A percentile compares a stretch with the other conserved stretches of the same genome.
Evolutionary conservation across 192 early-diverging fungal species (phyloP).

Genomic region (Entomortierella parvispora): DNA sequence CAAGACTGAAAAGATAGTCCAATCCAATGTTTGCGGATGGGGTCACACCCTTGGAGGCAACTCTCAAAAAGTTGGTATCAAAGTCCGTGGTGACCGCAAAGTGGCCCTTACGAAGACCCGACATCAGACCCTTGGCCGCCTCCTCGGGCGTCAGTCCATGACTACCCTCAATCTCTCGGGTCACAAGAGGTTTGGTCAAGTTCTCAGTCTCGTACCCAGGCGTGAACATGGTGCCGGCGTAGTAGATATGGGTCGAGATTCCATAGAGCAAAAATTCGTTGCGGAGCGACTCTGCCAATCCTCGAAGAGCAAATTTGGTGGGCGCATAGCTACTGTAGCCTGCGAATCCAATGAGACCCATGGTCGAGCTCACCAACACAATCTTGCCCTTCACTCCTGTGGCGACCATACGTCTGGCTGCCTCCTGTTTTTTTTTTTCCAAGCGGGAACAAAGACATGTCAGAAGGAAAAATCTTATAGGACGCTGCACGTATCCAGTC

Average conservation of each 20-base stretch:
- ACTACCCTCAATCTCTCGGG: conserved; percentile 75
- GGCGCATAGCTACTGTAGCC: conserved; percentile 75
- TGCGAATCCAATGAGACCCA: conserved; percentile 74
- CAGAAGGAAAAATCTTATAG: not conserved
- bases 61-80: conserved; percentile 37
- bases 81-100: conserved; percentile 47
- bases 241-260: conserved; percentile 76
- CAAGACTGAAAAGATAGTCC: conserved; percentile 26
- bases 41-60: conserved; percentile 30
- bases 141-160: conserved; percentile 67
- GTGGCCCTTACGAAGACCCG: conserved; percentile 42
- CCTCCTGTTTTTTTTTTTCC: conserved; percentile 58
- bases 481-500: too few species aligned
- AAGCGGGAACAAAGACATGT: too few species aligned
- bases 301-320: conserved; percentile 79
- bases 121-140: conserved; percentile 64
- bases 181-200: conserved; percentile 75
- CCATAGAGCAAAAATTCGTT: conserved; percentile 71
- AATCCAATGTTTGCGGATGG: conserved; percentile 24
- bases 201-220: conserved; percentile 81
- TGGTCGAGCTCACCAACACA: conserved; percentile 73
- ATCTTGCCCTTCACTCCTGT: conserved; percentile 68
- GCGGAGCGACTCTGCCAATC: conserved; percentile 74
- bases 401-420: conserved; percentile 67
- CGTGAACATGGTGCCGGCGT: conserved; percentile 74